Evolutionary conservation across 2,329 filamentous ascomycete species (phyloP), one percentile per base, ranked within the genome.

Genomic region (Herpotrichia juniperi): DNA sequence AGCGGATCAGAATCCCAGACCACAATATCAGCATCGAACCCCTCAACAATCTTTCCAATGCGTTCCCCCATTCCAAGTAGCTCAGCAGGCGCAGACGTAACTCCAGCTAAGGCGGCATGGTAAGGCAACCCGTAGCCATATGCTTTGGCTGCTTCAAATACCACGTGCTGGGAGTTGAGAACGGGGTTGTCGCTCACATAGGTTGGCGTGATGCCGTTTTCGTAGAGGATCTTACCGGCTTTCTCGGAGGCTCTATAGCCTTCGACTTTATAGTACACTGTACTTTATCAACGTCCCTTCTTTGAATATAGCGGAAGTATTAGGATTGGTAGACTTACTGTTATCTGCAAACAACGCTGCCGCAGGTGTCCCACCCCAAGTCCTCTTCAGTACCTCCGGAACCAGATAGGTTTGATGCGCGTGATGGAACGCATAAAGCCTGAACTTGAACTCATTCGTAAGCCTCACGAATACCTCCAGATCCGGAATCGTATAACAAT

Each of bases 111-210:
- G 2, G 76, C 76, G 11, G 64, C 74, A 48, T 77, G 71, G 42
- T 77, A 76, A 5, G 73, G 71, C 7, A 78, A 49, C 1, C 75
- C 75, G 53, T 76, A 72, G 10, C 66, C 65, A 54, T 78, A 75
- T 0, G 76, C 77, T 50, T 77, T 78, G 2, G 76, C 75, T 4
- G 77, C 77, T 58, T 79, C 87, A 42, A 88, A 87, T 1, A 89
- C 75, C 2, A 89, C 85, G 56, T 89, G 86, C 67, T 89, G 87
- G 1, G 86, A 86, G 59, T 88, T 89, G 48, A 88, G 70, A 0
- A 88, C 86, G 0, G 87, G 87, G 64, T 89, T 90, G 64, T 89
- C 86, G 54, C 82, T 86, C n/a, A 89, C 86, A 57, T 87, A 89
- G 19, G 88, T 81, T 1, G 85, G 80, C 0, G 85, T 88, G 26